Evolutionary conservation across 495 filamentous ascomycete species (phyloP).

Genomic region (Opeltia flavorubescens): DNA sequence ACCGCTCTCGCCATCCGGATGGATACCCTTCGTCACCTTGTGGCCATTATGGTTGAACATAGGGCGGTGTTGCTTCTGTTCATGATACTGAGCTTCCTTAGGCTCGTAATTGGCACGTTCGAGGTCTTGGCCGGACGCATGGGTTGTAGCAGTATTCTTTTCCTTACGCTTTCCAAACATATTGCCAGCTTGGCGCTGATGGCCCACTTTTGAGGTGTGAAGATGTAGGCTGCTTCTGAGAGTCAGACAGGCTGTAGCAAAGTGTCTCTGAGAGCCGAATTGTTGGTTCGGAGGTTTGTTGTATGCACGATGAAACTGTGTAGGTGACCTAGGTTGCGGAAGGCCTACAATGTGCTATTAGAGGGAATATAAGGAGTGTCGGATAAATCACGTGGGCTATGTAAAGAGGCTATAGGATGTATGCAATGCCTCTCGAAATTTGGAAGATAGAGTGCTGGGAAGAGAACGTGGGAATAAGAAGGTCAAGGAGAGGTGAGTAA

Average conservation of each 20-base stretch:
- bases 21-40: slow-evolving; percentile 28
- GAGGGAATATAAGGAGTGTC: no score
- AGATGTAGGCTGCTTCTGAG: neutral
- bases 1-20: slow-evolving; percentile 52
- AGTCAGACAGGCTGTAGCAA: neutral
- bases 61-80: slow-evolving; percentile 8
- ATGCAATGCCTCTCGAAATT: no score
- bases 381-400: no score
- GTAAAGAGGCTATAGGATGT: no score
- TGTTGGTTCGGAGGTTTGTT: neutral
- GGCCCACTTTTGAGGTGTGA: neutral
- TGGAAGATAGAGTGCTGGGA: no score
- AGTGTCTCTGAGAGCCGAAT: neutral
- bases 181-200: neutral
- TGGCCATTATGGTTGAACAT: slow-evolving; percentile 28
- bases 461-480: no score
- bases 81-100: neutral
- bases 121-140: slow-evolving; percentile 1
- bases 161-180: slow-evolving; percentile 8
- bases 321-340: no score
- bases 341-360: no score
- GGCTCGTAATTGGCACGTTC: slow-evolving; percentile 3
- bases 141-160: neutral
- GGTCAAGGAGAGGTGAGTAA: neutral
- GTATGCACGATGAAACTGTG: no score